Evolutionary conservation across 768 basidiomycete genomes (phyloP), one percentile per base, ranked within the genome.

Genomic region (Antrodiella citrinella): DNA sequence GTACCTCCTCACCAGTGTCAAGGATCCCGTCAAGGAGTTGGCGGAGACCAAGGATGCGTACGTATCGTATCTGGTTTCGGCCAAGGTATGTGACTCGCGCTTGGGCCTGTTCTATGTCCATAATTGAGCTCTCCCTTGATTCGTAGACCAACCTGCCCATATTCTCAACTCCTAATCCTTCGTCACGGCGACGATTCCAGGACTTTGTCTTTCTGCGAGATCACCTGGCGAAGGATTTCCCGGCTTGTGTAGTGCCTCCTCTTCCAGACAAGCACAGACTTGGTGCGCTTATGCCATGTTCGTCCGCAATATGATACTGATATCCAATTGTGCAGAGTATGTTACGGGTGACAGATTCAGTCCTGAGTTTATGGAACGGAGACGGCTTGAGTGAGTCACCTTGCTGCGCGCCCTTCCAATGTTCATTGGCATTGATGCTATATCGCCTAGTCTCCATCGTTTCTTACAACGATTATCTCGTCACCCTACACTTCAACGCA

Each of bases 271-370:
- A 98, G 67, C 96, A 98, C 62, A 77, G 96, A 48, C 70, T 98
- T 62, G 95, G 95, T 96, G 55, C 42, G 86, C 72, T 45, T 24
- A 2, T n/a, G 45, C 7, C 38, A 50, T 18, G 18, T 42, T 30
- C 39, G 10, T 15, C 24, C 35, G 20, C 23, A 18, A 4, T 5
- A 30, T 40, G 47, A 57, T 39, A 21, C 39, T n/a, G n/a, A n/a
- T n/a, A n/a, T n/a, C n/a, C n/a, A n/a, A n/a, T n/a, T n/a, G n/a
- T 22, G 26, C 57, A 96, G 96, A 98, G 67, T 99, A 99, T 64
- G 80, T 99, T 50, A 97, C 95, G 22, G 96, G 96, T 11, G 96
- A 98, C 68, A 76, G 96, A 54, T 99, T 99, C 68, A 92, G 92
- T 57, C 84, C 87, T 7, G 96, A 98, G 61, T 99, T 99, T 59